A percentile compares a stretch with the other conserved stretches of the same genome.
phyloP scores from a whole-genome alignment of 2,329 filamentous ascomycete genomes.

The Shiraia sp. region DNA sequence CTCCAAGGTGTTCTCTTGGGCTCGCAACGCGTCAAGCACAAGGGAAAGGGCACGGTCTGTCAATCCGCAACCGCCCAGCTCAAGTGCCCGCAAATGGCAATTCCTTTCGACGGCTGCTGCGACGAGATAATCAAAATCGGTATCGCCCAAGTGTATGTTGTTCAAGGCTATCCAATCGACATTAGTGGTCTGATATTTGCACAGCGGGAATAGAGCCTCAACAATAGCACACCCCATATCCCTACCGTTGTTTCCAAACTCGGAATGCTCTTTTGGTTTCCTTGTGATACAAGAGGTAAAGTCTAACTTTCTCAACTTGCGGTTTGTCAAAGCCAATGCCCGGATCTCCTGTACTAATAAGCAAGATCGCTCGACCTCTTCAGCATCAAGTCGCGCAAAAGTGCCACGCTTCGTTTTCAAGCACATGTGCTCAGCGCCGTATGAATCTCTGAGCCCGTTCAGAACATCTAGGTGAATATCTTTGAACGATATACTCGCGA shows the following conservation, averaged over 20 bases:
- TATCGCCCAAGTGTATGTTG: conserved; percentile 70
- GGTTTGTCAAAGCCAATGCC: conserved; percentile 68
- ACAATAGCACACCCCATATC: conserved; percentile 71
- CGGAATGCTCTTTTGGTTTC: conserved; percentile 51
- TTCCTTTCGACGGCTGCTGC: conserved; percentile 68
- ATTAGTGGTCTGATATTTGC: conserved; percentile 67
- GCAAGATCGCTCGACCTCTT: conserved; percentile 59
- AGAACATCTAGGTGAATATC: conserved; percentile 66
- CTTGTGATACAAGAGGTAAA: conserved; percentile 65
- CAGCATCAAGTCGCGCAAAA: conserved; percentile 57
- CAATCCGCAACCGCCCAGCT: conserved; percentile 66
- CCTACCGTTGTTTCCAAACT: conserved; percentile 51
- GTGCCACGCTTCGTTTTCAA: conserved; percentile 60
- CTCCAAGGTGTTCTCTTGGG: conserved; percentile 69
- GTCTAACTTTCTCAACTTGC: conserved; percentile 64
- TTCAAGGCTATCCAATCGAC: conserved; percentile 73
- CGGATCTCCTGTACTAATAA: conserved; percentile 70
- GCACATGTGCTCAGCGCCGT: conserved; percentile 66
- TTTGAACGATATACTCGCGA: conserved; percentile 69
- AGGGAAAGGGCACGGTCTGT: conserved; percentile 63
- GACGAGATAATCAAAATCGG: conserved; percentile 69
- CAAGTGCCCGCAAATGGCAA: conserved; percentile 69
- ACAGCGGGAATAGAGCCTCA: conserved; percentile 70
- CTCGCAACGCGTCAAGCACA: conserved; percentile 65
- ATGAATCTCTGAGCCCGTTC: conserved; percentile 63